Percentiles rank a stretch among this genome's conserved stretches.
phyloP scores from a whole-genome alignment of 345 rosid genomes.

The Populus euphratica region DNA sequence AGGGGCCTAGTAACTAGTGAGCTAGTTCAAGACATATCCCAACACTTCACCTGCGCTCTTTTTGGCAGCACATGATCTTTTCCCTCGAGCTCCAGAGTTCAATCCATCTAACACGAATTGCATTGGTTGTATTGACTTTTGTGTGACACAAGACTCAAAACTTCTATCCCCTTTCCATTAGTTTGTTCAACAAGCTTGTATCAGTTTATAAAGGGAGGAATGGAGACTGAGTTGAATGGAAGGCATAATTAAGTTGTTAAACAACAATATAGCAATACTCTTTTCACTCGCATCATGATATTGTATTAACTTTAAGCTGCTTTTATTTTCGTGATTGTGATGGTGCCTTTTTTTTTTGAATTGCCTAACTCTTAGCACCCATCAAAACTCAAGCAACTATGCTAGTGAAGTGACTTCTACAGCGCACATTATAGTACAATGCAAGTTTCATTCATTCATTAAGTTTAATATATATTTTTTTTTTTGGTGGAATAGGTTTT shows the following conservation, averaged over 20 bases:
- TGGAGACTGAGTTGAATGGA: not conserved
- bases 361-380: not conserved
- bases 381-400: not conserved
- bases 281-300: not conserved
- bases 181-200: not conserved
- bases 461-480: not conserved
- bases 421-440: not conserved
- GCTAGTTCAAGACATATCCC: not conserved
- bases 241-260: not conserved
- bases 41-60: not conserved
- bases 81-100: not conserved
- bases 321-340: not conserved
- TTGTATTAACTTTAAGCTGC: not conserved
- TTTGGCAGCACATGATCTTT: not conserved
- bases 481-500: slow-evolving; percentile 49
- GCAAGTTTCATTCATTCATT: not conserved
- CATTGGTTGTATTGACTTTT: not conserved
- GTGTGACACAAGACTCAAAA: not conserved
- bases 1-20: not conserved
- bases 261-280: not conserved
- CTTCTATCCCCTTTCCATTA: not conserved
- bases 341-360: not conserved
- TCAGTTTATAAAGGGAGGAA: not conserved
- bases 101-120: not conserved
- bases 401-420: not conserved